Evolutionary conservation across 2,329 filamentous ascomycete species (phyloP).

Genomic region (Microsporum canis): DNA sequence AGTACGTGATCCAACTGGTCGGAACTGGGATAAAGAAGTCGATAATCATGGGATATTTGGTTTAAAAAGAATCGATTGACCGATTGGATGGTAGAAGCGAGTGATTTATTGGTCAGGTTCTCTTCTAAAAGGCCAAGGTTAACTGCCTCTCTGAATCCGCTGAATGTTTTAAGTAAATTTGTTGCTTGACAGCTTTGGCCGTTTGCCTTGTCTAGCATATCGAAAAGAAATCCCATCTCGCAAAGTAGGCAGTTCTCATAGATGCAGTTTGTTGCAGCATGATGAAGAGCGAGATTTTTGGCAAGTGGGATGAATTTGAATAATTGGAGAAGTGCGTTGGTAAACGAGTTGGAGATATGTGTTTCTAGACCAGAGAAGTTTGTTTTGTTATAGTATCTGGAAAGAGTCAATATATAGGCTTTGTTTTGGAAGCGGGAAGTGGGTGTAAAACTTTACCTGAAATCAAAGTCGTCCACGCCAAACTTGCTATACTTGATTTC

Average conservation of each 20-base stretch:
- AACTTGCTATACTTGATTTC: conserved; percentile 99
- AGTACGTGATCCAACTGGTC: conserved; percentile 58
- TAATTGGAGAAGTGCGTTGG: conserved; percentile 82
- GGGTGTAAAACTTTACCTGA: conserved; percentile 55
- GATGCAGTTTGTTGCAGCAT: conserved; percentile 74
- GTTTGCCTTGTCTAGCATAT: conserved; percentile 94
- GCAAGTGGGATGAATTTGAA: conserved; percentile 82
- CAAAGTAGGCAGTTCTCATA: conserved; percentile 78
- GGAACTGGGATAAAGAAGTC: conserved; percentile 51
- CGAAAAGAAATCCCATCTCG: conserved; percentile 88
- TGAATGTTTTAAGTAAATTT: conserved; percentile 83
- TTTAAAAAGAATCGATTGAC: conserved; percentile 77
- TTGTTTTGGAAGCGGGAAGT: neutral
- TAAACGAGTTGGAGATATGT: conserved; percentile 93
- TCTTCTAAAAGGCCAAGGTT: conserved; percentile 77
- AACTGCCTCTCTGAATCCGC: conserved; percentile 65
- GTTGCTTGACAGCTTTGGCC: conserved; percentile 93
- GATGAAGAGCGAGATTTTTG: conserved; percentile 76
- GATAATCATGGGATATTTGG: conserved; percentile 66
- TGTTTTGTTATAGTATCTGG: conserved; percentile 87
- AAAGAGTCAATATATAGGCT: conserved; percentile 13
- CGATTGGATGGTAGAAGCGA: conserved; percentile 74
- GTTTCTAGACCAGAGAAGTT: conserved; percentile 85
- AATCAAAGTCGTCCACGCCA: conserved; percentile 98
- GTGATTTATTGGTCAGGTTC: conserved; percentile 57